Base-by-base conservation (phyloP, 352 stramenopile species). In the Hyaloperonospora brassicae region DNA sequence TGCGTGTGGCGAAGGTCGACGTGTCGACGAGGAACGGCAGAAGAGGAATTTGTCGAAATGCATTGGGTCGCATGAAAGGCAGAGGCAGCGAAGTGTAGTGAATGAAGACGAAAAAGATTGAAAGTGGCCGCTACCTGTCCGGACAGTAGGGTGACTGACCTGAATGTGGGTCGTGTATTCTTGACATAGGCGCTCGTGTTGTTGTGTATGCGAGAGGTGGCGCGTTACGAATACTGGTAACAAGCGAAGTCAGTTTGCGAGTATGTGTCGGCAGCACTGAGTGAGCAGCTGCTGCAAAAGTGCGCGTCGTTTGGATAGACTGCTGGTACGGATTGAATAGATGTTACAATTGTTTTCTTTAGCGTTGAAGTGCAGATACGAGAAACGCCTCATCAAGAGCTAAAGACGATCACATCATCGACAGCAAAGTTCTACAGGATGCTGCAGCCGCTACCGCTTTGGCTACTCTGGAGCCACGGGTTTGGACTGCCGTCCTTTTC, bases 401-500 rank as follows among this genome's bases (percentile, higher is more conserved):
- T 48, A 39, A 22, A 27, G 57, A 41, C 27, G 39, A 55, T 31
- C 30, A 39, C 47, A 7, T 1, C 9, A 35, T 42, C n/a, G 36
- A 42, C 10, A 17, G 39, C 2, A 6, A 23, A 45, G 21, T 4
- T 41, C 54, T 74, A 89, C 24, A 84, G 65, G 62, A 90, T 88
- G 46, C 64, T 71, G 52, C 80, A 90, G 42, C 73, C 66, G 39
- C 76, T 72, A 31, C 75, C 73, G 23, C 77, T 73, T 52, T 90
- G 80, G 34, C 76, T 66, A 48, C 64, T 87, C 47, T 73, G 61
- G 51, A 88, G 80, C 80, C 80, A 90, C 43, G 75, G 75, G 62
- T 90, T 90, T 4, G 73, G 70, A 5, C 72, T 50, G 13, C 50
- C 64, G 13, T 90, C 77, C 38, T 86, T 88, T 55, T 90, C 80